These are phyloP conservation scores for Solanum phureja DNA, from an alignment of 257 asterid species.

Conservation along the genomic window DNA sequence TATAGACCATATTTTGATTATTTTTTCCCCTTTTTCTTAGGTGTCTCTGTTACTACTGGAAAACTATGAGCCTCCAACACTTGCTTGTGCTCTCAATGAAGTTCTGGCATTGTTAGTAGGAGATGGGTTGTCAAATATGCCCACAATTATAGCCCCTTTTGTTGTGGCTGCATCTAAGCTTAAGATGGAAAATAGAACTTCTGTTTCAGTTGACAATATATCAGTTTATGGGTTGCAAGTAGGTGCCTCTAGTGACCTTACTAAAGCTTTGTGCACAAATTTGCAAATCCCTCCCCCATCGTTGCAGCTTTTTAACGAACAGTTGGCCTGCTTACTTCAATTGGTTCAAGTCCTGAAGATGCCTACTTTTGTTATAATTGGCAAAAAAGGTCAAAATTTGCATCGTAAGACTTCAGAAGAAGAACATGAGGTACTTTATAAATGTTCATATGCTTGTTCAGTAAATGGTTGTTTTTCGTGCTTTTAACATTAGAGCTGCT, in stretches of 20 bases:
- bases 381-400: constrained; percentile 24
- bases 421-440: constrained; percentile 46
- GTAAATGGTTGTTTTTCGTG: background rate
- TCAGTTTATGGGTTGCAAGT: constrained; percentile 47
- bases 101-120: constrained; percentile 41
- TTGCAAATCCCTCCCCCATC: constrained; percentile 29
- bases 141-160: constrained; percentile 56
- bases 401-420: constrained; percentile 24
- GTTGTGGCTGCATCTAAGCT: constrained; percentile 52
- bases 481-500: background rate
- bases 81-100: constrained; percentile 77
- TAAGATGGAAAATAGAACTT: constrained; percentile 34
- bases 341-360: constrained; percentile 43
- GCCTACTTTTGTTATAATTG: constrained; percentile 54
- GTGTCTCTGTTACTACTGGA: constrained; percentile 60
- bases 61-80: constrained; percentile 50
- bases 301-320: constrained; percentile 54
- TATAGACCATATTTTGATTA: background rate
- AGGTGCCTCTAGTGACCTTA: constrained; percentile 39
- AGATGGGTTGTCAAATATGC: constrained; percentile 31
- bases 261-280: constrained; percentile 34
- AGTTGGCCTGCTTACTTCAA: constrained; percentile 57
- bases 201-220: constrained; percentile 16
- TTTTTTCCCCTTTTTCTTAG: constrained; percentile 16
- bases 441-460: background rate